Evolutionary conservation across 2,329 filamentous ascomycete genomes (phyloP).

Genomic region (Apiospora phragmitis): DNA sequence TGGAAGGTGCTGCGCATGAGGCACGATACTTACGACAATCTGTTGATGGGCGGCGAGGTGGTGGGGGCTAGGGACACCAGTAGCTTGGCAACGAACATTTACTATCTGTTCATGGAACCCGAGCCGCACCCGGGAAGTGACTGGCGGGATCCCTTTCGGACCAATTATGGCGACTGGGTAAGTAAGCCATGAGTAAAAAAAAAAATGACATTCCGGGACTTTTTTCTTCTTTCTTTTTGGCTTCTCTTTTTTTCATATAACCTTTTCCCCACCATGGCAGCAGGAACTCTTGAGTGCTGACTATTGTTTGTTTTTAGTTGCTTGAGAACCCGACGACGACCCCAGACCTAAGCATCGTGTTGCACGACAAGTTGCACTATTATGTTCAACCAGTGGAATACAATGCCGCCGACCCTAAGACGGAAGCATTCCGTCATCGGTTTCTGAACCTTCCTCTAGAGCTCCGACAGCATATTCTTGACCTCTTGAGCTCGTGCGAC

Average conservation of each 20-base stretch:
- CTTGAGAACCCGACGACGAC: neutral
- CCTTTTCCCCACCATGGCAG: neutral
- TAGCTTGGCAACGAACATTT: neutral
- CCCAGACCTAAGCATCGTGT: neutral
- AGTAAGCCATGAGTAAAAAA: neutral
- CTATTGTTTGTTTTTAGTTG: neutral
- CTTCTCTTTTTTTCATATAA: neutral
- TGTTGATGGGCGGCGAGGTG: slow-evolving; percentile 17
- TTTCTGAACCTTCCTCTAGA: slow-evolving; percentile 18
- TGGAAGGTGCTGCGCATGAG: slow-evolving; percentile 24
- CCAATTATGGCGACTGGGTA: neutral
- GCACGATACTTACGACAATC: slow-evolving; percentile 19
- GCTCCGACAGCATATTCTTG: slow-evolving; percentile 15
- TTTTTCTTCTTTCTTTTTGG: too few species aligned
- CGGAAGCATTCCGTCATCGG: slow-evolving; percentile 12
- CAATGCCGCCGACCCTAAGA: neutral
- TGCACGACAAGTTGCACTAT: neutral
- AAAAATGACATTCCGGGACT: neutral
- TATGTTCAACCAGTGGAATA: too few species aligned
- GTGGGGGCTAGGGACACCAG: slow-evolving; percentile 14
- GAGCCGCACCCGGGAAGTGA: neutral
- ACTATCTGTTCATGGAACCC: slow-evolving; percentile 15
- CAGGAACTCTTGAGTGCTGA: neutral
- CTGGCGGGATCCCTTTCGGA: neutral
- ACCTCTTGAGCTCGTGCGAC: slow-evolving; percentile 5